Conservation (phyloP, 2,329 filamentous ascomycete species). For the Chrysoporthe austroafricana region DNA sequence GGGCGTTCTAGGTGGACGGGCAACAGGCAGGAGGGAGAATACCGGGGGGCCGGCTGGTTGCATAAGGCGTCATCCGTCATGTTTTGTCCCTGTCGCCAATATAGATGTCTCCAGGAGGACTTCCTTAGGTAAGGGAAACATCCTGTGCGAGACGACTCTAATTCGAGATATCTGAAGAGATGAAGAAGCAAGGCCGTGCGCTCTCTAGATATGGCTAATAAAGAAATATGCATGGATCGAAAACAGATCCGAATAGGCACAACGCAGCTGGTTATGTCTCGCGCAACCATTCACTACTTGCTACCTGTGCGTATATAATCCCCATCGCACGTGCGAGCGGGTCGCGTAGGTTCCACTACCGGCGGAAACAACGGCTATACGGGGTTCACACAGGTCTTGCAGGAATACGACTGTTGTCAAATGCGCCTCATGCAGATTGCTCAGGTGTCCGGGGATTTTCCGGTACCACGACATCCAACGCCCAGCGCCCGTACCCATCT, state of each 20-base stretch:
- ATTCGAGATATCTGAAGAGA: constrained; percentile 17
- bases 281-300: constrained; percentile 13
- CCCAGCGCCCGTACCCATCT: constrained; percentile 7
- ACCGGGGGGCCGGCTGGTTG: constrained; percentile 24
- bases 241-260: background rate
- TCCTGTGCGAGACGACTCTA: constrained; percentile 16
- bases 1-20: constrained; percentile 26
- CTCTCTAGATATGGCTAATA: constrained; percentile 15
- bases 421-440: constrained; percentile 8
- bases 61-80: constrained; percentile 23
- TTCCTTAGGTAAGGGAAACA: constrained; percentile 11
- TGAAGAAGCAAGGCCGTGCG: constrained; percentile 10
- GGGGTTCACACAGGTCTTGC: constrained; percentile 10
- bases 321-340: constrained; percentile 15
- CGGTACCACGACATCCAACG: constrained; percentile 11
- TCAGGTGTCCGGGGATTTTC: constrained; percentile 4
- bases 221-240: background rate
- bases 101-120: constrained; percentile 19
- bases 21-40: constrained; percentile 21
- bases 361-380: constrained; percentile 7
- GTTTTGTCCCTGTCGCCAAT: constrained; percentile 13
- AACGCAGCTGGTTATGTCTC: background rate
- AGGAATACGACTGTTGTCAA: constrained; percentile 14
- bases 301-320: constrained; percentile 7
- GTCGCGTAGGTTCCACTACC: constrained; percentile 17